A percentile compares a stretch with the other conserved stretches of the same genome.
phyloP scores from a whole-genome alignment of 75 land plant genomes.

The Picea glauca region DNA sequence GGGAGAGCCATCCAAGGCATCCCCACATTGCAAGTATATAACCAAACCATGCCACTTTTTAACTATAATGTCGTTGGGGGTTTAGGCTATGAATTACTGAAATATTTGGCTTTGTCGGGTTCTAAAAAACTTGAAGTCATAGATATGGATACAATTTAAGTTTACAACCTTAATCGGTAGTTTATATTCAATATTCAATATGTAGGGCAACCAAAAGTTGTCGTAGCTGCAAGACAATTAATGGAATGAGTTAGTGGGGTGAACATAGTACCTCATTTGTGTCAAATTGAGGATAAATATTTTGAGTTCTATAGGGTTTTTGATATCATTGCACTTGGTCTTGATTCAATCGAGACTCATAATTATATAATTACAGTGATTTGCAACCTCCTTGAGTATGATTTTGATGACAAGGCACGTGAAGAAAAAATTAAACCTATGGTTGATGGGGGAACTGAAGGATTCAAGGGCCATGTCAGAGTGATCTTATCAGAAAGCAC shows the following conservation, averaged over 20 bases:
- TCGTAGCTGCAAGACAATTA: slow-evolving; percentile 90
- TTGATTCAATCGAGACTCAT: slow-evolving; percentile 98
- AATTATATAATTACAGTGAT: slow-evolving; percentile 96
- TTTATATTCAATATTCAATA: slow-evolving; percentile 84
- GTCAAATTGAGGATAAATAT: slow-evolving; percentile 96
- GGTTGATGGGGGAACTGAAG: slow-evolving; percentile 99
- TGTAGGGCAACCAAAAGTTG: slow-evolving; percentile 98
- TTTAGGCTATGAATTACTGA: slow-evolving; percentile 92
- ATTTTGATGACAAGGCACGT: slow-evolving; percentile 69
- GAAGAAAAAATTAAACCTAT: slow-evolving; percentile 86
- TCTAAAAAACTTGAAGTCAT: slow-evolving; percentile 90
- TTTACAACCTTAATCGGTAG: slow-evolving; percentile 96
- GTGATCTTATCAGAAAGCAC: slow-evolving; percentile 89
- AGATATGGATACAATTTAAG: slow-evolving; percentile 98
- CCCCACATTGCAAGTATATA: too few relatives aligned
- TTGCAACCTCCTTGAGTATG: slow-evolving; percentile 94
- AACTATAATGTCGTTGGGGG: slow-evolving; percentile 59
- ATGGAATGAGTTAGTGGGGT: slow-evolving; percentile 98
- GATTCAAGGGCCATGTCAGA: slow-evolving; percentile 96
- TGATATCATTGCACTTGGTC: slow-evolving; percentile 90
- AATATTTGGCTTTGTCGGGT: slow-evolving; percentile 91
- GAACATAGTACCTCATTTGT: slow-evolving; percentile 88
- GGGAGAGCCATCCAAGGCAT: too few relatives aligned
- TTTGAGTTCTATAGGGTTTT: slow-evolving; percentile 77
- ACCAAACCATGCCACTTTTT: too few relatives aligned